These are phyloP conservation scores for Claviceps monticola DNA, from an alignment of 2,329 filamentous ascomycete genomes.

Conservation along the genomic window DNA sequence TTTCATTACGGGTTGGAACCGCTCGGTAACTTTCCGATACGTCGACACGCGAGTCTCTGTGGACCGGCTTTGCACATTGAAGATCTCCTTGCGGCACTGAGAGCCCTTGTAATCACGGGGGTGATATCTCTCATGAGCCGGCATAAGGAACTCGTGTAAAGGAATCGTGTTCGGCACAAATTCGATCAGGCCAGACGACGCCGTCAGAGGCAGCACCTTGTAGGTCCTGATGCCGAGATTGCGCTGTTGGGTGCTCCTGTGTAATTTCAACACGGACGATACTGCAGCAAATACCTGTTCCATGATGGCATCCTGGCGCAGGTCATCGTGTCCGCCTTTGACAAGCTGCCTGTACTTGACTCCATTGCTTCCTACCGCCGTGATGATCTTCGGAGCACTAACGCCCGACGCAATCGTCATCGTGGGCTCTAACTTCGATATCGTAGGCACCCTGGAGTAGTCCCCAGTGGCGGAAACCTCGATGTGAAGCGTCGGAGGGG, in stretches of 20 bases:
- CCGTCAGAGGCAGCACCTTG: constrained; percentile 83
- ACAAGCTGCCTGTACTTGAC: constrained; percentile 76
- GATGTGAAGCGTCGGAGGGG: constrained; percentile 81
- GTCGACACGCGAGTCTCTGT: constrained; percentile 57
- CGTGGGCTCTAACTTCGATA: constrained; percentile 55
- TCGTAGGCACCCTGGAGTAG: constrained; percentile 64
- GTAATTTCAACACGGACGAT: constrained; percentile 73
- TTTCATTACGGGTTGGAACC: constrained; percentile 84
- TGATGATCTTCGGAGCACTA: constrained; percentile 88
- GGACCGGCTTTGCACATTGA: constrained; percentile 53
- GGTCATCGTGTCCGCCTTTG: constrained; percentile 90
- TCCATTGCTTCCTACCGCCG: constrained; percentile 65
- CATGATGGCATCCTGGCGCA: constrained; percentile 97
- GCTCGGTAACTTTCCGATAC: constrained; percentile 65
- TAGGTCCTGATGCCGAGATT: constrained; percentile 89
- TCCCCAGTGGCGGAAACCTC: constrained; percentile 57
- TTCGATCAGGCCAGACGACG: constrained; percentile 82
- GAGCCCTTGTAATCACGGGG: constrained; percentile 68
- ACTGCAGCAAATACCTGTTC: constrained; percentile 98
- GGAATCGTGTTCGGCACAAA: constrained; percentile 92
- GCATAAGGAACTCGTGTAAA: constrained; percentile 81
- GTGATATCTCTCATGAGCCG: constrained; percentile 75
- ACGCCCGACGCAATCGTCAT: constrained; percentile 83
- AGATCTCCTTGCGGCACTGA: constrained; percentile 68
- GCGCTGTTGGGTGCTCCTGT: constrained; percentile 75